These are phyloP conservation scores for Tolypocladium inflatum DNA, from an alignment of 2,329 filamentous ascomycete genomes.

Conservation along the genomic window DNA sequence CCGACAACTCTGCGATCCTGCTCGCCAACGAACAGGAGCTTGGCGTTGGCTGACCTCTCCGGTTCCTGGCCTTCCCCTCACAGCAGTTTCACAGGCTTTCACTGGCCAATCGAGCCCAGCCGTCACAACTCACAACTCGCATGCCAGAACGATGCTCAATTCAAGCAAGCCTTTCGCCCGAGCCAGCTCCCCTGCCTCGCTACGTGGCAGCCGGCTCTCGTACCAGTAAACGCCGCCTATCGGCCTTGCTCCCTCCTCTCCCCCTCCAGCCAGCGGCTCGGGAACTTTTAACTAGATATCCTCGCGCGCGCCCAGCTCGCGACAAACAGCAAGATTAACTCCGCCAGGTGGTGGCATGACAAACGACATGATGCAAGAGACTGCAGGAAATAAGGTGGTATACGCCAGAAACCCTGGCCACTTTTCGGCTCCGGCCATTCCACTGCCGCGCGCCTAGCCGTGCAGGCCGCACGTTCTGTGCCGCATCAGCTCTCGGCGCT, in stretches of 20 bases:
- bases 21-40: background rate
- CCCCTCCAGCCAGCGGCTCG: background rate
- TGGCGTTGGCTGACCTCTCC: background rate
- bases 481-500: slow-evolving; percentile 57
- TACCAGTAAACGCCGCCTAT: background rate
- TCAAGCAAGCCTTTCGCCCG: background rate
- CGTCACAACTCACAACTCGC: background rate
- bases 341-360: background rate
- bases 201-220: background rate
- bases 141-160: background rate
- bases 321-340: background rate
- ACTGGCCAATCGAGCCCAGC: background rate
- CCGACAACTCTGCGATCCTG: background rate
- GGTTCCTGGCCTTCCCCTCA: background rate
- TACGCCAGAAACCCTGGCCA: background rate
- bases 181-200: background rate
- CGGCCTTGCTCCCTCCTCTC: background rate
- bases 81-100: background rate
- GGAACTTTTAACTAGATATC: background rate
- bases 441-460: slow-evolving; percentile 12
- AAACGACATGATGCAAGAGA: background rate
- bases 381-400: background rate
- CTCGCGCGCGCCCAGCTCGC: background rate
- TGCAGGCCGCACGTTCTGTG: slow-evolving; percentile 48
- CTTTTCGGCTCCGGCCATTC: slow-evolving; percentile 16